Evolutionary conservation across 306 rosid genomes (phyloP), one percentile per base, ranked within the genome.

Genomic region (Vigna reflexopilosa): DNA sequence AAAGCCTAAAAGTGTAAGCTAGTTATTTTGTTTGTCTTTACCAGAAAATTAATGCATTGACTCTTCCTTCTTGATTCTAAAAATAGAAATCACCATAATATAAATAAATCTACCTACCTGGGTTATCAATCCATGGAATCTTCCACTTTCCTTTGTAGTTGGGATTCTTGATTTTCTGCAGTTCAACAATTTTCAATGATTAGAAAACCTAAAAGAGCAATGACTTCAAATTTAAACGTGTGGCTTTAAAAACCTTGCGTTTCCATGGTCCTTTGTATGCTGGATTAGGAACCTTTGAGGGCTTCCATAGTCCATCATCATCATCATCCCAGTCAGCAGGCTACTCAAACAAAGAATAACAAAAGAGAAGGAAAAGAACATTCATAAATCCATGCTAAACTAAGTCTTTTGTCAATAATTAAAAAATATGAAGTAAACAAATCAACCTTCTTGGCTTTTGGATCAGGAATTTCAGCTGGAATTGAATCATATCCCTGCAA

Each of bases 201-300:
- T 45, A 77, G 83, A 81, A 70, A 72, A 55, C 40, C 9, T 38
- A 59, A 45, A 42, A 49, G 71, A 26, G 26, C 4, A 20, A 36
- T 24, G 40, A 59, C 67, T 66, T 63, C 58, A 80, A 79, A 32
- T 72, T 82, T 76, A 11, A 55, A 54, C 24, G 2, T 59, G 66
- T 75, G 54, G 76, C 32, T 75, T 65, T 63, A 80, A 64, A 81
- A 76, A 93, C 99, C 98, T 91, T 95, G 61, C 87, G 93, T 76
- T 88, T 92, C 98, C 98, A 92, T 19, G 98, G 95, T 85, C 98
- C 98, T 86, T 80, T 95, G 82, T 92, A 92, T 72, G 97, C 96
- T 34, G 98, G 96, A 80, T 95, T 95, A 63, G 97, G 98, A 78
- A 95, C 77, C 86, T 89, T 95, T 30, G 97, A 88, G 42, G 93